Evolutionary conservation across 1,284 basidiomycete genomes (phyloP).

Genomic region (Pyrrhoderma lamaoense): DNA sequence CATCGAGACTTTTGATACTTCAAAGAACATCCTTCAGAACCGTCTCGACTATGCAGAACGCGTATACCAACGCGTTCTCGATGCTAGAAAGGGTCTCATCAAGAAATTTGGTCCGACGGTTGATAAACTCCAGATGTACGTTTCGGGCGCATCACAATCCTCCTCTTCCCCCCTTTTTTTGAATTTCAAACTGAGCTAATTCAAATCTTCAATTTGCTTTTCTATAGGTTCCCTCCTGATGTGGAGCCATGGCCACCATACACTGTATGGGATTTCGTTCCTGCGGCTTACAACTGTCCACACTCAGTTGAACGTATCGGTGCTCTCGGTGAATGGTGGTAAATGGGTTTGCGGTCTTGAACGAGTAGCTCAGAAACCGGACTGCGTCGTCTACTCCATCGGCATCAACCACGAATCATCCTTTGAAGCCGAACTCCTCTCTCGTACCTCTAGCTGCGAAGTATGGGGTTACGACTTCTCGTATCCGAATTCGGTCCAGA

Average conservation of each 20-base stretch:
- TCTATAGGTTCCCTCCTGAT: constrained; percentile 19
- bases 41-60: constrained; percentile 13
- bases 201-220: no score
- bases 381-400: constrained; percentile 43
- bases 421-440: constrained; percentile 43
- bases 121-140: constrained; percentile 16
- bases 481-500: constrained; percentile 46
- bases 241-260: constrained; percentile 18
- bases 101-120: constrained; percentile 20
- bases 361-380: constrained; percentile 34
- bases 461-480: constrained; percentile 50
- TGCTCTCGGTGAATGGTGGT: constrained; percentile 42
- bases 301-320: constrained; percentile 40
- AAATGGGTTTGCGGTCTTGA: constrained; percentile 48
- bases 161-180: no score
- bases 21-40: constrained; percentile 2
- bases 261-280: constrained; percentile 39
- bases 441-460: constrained; percentile 34
- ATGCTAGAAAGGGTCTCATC: constrained; percentile 17
- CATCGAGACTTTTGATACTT: constrained; percentile 1
- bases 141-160: no score
- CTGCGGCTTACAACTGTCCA: constrained; percentile 40
- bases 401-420: constrained; percentile 47
- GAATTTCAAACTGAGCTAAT: no score
- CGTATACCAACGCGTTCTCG: constrained; percentile 17